phyloP scores from a whole-genome alignment of 169 alveolate species.

The Theileria parva region DNA sequence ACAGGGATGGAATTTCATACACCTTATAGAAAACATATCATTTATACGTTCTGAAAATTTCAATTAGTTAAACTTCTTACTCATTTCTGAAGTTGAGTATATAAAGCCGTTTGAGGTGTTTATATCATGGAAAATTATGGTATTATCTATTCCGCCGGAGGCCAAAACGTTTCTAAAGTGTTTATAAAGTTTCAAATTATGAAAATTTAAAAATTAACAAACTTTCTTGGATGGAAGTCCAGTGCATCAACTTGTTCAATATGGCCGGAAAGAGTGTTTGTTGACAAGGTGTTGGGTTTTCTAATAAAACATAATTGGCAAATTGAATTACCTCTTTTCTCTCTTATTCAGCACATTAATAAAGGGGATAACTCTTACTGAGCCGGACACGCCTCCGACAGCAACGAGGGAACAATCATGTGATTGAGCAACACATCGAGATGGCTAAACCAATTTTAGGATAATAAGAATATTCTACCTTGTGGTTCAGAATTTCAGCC shows the following conservation, averaged over 20 bases:
- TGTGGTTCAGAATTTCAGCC: conserved; percentile 47
- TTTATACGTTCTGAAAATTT: conserved; percentile 18
- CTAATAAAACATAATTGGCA: neutral
- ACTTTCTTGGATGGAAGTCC: conserved; percentile 63
- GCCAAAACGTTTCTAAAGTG: conserved; percentile 60
- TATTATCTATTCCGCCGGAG: conserved; percentile 74
- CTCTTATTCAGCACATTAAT: conserved; percentile 24
- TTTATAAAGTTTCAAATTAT: neutral
- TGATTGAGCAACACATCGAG: conserved; percentile 59
- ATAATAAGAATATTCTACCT: conserved; percentile 6
- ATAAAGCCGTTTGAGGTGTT: conserved; percentile 50
- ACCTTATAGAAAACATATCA: conserved; percentile 51
- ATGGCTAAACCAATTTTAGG: conserved; percentile 28
- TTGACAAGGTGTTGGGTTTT: conserved; percentile 47
- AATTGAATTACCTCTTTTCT: conserved; percentile 16
- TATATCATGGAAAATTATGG: conserved; percentile 62
- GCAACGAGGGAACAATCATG: conserved; percentile 51
- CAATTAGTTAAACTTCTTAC: conserved; percentile 31
- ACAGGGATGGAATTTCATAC: conserved; percentile 74
- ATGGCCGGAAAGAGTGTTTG: conserved; percentile 55
- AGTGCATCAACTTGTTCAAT: conserved; percentile 54
- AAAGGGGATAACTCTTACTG: conserved; percentile 51
- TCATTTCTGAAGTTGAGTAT: conserved; percentile 44
- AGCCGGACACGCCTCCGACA: conserved; percentile 61
- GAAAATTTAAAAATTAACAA: neutral